Percentiles rank a stretch among this genome's conserved stretches.
Conservation (phyloP, 148 eudicot species). For the Salicornia ramosissima region DNA sequence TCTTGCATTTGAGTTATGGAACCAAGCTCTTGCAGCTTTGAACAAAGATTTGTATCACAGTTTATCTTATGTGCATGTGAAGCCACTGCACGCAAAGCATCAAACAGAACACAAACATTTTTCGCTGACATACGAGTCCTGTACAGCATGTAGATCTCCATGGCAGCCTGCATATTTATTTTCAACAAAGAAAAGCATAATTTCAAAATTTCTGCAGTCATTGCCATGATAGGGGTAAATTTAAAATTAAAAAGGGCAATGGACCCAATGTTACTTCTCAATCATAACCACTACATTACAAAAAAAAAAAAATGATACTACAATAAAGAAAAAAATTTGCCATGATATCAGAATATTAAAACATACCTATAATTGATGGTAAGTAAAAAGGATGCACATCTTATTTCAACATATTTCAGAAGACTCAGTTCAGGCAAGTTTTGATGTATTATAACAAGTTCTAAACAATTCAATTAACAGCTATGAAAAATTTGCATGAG, state of each 20-base stretch:
- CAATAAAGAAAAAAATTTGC: no score
- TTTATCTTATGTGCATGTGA: slow-evolving; percentile 83
- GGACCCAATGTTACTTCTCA: not conserved
- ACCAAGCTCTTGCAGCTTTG: slow-evolving; percentile 67
- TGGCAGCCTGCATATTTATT: slow-evolving; percentile 57
- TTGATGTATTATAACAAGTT: no score
- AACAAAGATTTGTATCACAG: slow-evolving; percentile 50
- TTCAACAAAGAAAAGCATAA: slow-evolving; percentile 1
- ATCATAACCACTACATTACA: not conserved
- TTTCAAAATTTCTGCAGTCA: slow-evolving; percentile 5
- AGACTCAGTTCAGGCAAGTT: no score
- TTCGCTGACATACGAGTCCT: slow-evolving; percentile 58
- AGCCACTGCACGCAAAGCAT: slow-evolving; percentile 68
- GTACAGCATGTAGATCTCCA: slow-evolving; percentile 79
- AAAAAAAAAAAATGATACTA: no score
- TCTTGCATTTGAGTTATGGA: slow-evolving; percentile 91
- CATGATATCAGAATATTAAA: no score
- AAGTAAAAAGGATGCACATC: no score
- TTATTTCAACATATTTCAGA: no score
- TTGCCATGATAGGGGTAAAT: not conserved
- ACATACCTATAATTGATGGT: no score
- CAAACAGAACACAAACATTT: slow-evolving; percentile 52
- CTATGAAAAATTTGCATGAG: no score
- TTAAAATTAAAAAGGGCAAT: not conserved
- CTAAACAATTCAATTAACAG: no score